Percentiles rank a stretch among this genome's conserved stretches.
Conservation (phyloP, 108 stramenopile species). For the Cylindrotheca fusiformis region DNA sequence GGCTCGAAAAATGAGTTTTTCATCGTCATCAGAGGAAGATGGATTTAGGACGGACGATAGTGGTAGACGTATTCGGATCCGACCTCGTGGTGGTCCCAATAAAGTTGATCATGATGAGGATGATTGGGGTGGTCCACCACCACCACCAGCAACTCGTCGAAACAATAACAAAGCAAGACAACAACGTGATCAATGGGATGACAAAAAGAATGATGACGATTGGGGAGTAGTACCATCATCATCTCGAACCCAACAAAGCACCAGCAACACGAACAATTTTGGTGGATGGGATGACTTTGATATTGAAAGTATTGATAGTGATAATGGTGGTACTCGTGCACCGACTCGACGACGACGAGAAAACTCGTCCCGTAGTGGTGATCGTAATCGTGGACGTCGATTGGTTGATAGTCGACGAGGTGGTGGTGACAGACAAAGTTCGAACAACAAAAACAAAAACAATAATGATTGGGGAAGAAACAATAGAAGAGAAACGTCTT, state of each 20-base stretch:
- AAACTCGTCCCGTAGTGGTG: neutral
- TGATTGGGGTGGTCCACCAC: neutral
- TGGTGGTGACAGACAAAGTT: neutral
- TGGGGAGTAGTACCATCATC: no score
- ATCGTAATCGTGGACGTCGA: neutral
- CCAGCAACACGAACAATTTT: no score
- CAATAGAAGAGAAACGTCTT: no score
- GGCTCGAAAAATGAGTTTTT: no score
- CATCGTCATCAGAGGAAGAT: no score
- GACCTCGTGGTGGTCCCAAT: neutral
- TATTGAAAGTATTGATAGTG: no score
- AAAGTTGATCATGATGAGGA: neutral
- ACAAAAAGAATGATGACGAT: neutral
- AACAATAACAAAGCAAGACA: neutral
- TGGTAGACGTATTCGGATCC: neutral
- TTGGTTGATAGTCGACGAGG: neutral
- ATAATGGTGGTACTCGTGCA: no score
- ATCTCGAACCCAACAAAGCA: no score
- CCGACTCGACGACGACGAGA: neutral
- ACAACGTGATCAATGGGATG: neutral
- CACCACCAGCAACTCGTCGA: no score
- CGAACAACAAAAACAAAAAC: neutral
- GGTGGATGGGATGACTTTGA: constrained; percentile 32
- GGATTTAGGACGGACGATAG: no score
- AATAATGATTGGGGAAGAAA: constrained; percentile 18